Evolutionary conservation across 1,284 basidiomycete species (phyloP), one percentile per base, ranked within the genome.

Genomic region (Termitomyces sp.): DNA sequence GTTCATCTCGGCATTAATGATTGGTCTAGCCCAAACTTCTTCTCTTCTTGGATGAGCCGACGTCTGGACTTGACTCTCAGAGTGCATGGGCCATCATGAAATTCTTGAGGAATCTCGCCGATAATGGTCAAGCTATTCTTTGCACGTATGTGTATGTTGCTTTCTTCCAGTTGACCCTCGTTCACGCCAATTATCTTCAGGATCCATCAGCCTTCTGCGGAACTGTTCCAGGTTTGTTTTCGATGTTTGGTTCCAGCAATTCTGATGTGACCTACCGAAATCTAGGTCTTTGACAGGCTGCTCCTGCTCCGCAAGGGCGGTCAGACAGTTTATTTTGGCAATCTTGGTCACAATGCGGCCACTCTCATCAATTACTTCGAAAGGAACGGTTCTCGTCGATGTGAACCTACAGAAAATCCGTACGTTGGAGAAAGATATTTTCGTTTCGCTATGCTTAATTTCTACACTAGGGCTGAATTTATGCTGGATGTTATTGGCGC

Each of bases 31-130:
- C 90, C 0, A 79, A 79, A 64, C 74, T 90, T 0, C 73, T 92
- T 2, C 77, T 92, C 15, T 91, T 91, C 77, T 72, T 89, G 48
- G 88, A 90, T 65, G 87, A 90, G 65, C 82, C 82, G 1, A 76
- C 74, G 1, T 73, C 73, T 10, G 92, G 94, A 43, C 74, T 96
- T 28, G 93, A 95, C 67, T 92, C 90, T 2, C 92, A 94, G 67
- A 88, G 85, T 48, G 92, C 94, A 0, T 94, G 89, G 88, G 88
- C 87, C 13, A 92, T 96, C 62, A 78, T 92, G 50, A 76, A 80
- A 1, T 88, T 95, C 66, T 75, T 95, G 49, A 80, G 87, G 17
- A 83, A 86, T 58, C 79, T 95, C n/a, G 88, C 93, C 9, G 80
- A 90, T 58, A 85, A 84, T 57, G 94, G 94, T 0, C 77, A 79